Conservation (phyloP, 345 rosid species). For the Sapria himalayana region DNA sequence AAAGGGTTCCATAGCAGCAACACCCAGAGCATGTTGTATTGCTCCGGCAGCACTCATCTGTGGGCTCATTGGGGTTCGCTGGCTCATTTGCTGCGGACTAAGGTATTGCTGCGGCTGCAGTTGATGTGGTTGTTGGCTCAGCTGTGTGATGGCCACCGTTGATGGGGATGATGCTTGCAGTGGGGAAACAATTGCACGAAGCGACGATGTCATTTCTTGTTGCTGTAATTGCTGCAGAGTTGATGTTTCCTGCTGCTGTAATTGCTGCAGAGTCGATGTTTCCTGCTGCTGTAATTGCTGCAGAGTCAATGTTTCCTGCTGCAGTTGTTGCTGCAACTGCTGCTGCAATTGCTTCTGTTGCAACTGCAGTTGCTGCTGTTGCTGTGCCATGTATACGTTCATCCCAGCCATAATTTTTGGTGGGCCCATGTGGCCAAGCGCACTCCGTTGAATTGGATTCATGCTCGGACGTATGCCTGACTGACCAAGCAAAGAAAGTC, state of each 20-base stretch:
- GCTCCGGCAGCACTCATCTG: conserved; percentile 60
- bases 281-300: conserved; percentile 12
- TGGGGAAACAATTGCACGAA: conserved; percentile 67
- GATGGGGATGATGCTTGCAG: conserved; percentile 62
- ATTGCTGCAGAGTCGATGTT: conserved; percentile 14
- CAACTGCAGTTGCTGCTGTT: conserved; percentile 26
- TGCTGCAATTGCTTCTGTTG: conserved; percentile 18
- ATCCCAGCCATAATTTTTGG: conserved; percentile 56
- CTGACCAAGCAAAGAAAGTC: conserved; percentile 41
- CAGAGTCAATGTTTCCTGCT: conserved; percentile 10
- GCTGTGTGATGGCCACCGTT: conserved; percentile 40
- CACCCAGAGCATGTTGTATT: conserved; percentile 48
- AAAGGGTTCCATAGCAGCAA: conserved; percentile 58
- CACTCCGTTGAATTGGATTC: conserved; percentile 33
- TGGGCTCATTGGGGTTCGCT: conserved; percentile 79
- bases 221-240: conserved; percentile 13
- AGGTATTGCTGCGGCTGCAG: conserved; percentile 42
- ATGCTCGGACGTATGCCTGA: conserved; percentile 38
- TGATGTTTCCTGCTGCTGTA: conserved; percentile 16
- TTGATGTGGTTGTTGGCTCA: conserved; percentile 28
- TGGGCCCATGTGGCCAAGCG: conserved; percentile 70
- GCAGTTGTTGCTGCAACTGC: conserved; percentile 19
- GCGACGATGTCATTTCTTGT: conserved; percentile 35
- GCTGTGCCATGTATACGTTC: conserved; percentile 45
- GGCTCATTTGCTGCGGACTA: conserved; percentile 78